These are phyloP conservation scores for Penicillium macrosclerotiorum DNA, from an alignment of 495 filamentous ascomycete species.

Conservation along the genomic window DNA sequence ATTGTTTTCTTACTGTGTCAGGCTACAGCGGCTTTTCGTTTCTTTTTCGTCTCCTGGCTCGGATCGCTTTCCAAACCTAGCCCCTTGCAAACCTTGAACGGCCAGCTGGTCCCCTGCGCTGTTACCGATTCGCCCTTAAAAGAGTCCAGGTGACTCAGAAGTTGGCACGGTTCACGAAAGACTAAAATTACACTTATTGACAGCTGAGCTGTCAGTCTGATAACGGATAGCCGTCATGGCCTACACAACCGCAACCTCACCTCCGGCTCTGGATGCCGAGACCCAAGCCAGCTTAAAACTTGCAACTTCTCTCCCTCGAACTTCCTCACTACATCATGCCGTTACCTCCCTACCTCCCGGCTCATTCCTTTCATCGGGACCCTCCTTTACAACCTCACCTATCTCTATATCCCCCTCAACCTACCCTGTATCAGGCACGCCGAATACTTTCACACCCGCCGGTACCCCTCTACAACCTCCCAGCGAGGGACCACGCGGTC, in stretches of 20 bases:
- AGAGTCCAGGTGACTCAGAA: constrained; percentile 48
- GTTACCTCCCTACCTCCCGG: constrained; percentile 31
- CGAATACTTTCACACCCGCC: constrained; percentile 45
- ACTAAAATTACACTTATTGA: constrained; percentile 30
- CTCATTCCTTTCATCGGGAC: constrained; percentile 24
- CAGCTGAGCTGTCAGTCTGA: constrained; percentile 35
- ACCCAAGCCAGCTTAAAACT: constrained; percentile 42
- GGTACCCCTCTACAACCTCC: constrained; percentile 52
- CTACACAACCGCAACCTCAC: constrained; percentile 40
- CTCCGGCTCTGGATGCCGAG: constrained; percentile 45
- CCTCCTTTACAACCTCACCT: constrained; percentile 32
- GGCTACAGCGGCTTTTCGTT: constrained; percentile 32
- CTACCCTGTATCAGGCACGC: constrained; percentile 26
- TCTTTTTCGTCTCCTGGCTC: constrained; percentile 30
- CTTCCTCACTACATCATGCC: constrained; percentile 41
- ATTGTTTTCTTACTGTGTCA: constrained; percentile 34
- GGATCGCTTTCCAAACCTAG: constrained; percentile 34
- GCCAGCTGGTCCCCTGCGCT: constrained; percentile 33
- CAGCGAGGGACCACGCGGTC: constrained; percentile 50
- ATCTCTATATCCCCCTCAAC: constrained; percentile 32
- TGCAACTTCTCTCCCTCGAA: constrained; percentile 33
- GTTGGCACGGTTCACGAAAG: constrained; percentile 39
- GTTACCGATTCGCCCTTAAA: constrained; percentile 37
- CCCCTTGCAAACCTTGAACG: constrained; percentile 28
- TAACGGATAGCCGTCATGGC: constrained; percentile 40